Evolutionary conservation across 2,329 filamentous ascomycete genomes (phyloP), one percentile per base, ranked within the genome.

Genomic region (Aureobasidium musti): DNA sequence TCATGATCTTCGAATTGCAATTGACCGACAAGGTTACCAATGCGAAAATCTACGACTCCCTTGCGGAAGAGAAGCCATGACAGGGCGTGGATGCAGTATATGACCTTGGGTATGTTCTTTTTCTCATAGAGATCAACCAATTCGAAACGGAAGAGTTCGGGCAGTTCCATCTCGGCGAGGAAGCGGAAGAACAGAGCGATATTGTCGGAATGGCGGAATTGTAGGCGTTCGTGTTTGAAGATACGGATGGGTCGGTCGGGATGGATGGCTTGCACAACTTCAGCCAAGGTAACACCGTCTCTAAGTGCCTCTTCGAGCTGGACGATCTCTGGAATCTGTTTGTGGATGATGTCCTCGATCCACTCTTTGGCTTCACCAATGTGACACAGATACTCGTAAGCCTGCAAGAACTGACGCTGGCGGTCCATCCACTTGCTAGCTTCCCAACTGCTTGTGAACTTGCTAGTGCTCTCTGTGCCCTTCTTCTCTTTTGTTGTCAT

Each of bases 361-460:
- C 95, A 99, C 78, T 98, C 94, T 76, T 98, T 98, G 26, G 95
- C 95, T 81, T 99, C 95, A 76, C 95, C 95, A 71, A 99, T 98
- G 75, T 99, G 95, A 76, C 95, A 99, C 43, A 99, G 89, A 76
- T 99, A 99, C 77, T 99, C 95, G 75, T 99, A 99, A 7, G 95
- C 95, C 77, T 96, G 91, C 63, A 99, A 80, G 74, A 97, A 98
- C 76, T 98, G 94, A 30, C 95, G 87, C 76, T 99, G 94, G 76
- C 96, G 95, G 77, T 99, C 95, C 94, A 99, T 99, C 95, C 95
- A 99, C 76, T 94, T 96, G 59, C 91, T 87, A 23, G 89, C 88
- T 69, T 91, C 87, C 89, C 92, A 95, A 72, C 71, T 63, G 71
- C 77, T 68, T 72, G 74, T 26, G 72, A 77, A 30, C 71, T 71